phyloP scores from a whole-genome alignment of 176 grass and related monocot species.

The Paspalum vaginatum region DNA sequence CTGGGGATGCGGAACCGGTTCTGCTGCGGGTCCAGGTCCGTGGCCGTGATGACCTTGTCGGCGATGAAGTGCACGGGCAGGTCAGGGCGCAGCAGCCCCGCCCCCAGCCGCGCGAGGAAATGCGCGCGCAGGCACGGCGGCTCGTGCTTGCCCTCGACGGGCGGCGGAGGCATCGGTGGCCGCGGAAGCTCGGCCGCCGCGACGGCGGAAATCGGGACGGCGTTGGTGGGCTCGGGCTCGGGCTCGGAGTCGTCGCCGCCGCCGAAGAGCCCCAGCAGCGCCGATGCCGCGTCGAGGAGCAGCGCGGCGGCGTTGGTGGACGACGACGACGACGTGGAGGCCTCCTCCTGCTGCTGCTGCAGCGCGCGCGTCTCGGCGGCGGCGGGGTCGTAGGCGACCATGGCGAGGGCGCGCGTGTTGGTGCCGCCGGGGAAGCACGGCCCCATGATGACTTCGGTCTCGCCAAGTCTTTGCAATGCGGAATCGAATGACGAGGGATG shows the following conservation, averaged over 20 bases:
- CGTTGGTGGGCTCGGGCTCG: not conserved
- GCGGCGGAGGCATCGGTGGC: no score
- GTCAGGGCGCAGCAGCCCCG: conserved; percentile 18
- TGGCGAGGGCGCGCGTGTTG: not conserved
- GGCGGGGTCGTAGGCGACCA: not conserved
- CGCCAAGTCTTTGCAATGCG: not conserved
- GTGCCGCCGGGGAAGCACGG: not conserved
- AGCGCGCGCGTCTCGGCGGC: not conserved
- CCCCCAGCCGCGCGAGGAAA: not conserved
- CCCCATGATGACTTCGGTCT: not conserved
- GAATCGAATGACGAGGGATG: conserved; percentile 4
- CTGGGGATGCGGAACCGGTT: conserved; percentile 44
- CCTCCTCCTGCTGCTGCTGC: not conserved
- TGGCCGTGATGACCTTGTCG: not conserved
- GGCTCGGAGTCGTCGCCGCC: no score
- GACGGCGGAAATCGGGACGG: not conserved
- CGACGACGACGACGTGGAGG: not conserved
- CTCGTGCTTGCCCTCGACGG: not conserved
- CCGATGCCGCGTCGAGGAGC: not conserved
- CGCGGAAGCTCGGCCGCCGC: not conserved
- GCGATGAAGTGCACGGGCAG: conserved; percentile 33
- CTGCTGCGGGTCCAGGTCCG: conserved; percentile 39
- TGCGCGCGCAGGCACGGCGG: conserved; percentile 35
- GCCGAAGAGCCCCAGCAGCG: not conserved
- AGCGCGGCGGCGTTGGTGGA: not conserved